Conservation (phyloP, 2,329 filamentous ascomycete genomes). For the Colletotrichum endophyticum region DNA sequence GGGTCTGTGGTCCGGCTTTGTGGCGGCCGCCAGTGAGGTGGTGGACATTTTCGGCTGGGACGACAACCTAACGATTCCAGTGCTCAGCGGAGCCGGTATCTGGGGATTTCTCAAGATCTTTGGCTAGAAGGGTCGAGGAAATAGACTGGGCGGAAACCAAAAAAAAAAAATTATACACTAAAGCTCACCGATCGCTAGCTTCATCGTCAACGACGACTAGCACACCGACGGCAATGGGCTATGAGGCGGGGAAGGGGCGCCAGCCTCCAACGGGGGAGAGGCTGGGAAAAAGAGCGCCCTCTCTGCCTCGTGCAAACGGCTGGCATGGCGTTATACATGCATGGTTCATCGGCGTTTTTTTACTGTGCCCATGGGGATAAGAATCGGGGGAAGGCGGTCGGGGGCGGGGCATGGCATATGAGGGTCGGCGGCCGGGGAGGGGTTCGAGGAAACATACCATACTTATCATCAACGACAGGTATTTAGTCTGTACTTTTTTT, state of each 20-base stretch:
- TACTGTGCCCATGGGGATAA: neutral
- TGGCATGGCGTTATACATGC: constrained; percentile 11
- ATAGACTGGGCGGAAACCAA: neutral
- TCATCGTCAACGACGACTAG: neutral
- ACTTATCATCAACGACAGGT: neutral
- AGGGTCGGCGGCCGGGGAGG: neutral
- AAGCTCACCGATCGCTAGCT: constrained; percentile 7
- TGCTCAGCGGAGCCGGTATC: constrained; percentile 85
- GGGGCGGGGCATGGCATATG: neutral
- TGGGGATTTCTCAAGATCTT: constrained; percentile 93
- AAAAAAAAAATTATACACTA: neutral
- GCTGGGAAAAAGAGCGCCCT: neutral
- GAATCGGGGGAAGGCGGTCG: neutral
- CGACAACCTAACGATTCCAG: constrained; percentile 95
- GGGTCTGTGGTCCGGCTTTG: constrained; percentile 86
- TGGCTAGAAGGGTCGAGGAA: constrained; percentile 49
- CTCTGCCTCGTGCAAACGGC: neutral
- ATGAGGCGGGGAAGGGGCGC: constrained; percentile 4
- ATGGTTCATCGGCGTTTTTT: constrained; percentile 17
- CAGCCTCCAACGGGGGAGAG: neutral
- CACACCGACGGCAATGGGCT: neutral
- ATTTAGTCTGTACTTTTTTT: constrained; percentile 5
- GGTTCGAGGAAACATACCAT: constrained; percentile 6
- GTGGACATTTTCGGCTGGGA: constrained; percentile 94
- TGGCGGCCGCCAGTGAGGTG: constrained; percentile 88